Base-by-base conservation (phyloP, 1,139 yeast species). In the Blastobotrys arbuscula region DNA sequence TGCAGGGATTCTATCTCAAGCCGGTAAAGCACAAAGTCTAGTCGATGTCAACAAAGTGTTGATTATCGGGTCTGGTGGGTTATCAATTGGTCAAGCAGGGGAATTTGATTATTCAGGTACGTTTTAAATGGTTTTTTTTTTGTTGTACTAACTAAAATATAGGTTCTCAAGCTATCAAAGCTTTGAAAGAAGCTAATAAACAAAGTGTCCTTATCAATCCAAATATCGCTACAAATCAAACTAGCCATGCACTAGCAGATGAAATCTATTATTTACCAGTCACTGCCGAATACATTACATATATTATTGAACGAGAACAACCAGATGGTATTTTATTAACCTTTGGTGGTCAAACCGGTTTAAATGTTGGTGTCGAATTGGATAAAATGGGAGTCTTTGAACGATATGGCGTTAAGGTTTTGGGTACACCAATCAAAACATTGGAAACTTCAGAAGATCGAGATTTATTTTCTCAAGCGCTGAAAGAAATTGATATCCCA, bases 31-130 rank as follows among this genome's bases (percentile, higher is more conserved):
- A 49, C 71, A 76, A 53, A 72, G 76, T 49, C 72, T 87, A 52
- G 96, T 89, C 42, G 95, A 90, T 57, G 96, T 89, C 44, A 76
- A 82, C 53, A 87, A 88, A 61, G 97, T 92, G 19, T 78, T 92
- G 55, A 89, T 92, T 51, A 85, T 92, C 64, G 98, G 98, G 20
- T 90, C 97, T 3, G 99, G 99, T 64, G 99, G 98, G 42, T 76
- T 92, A 53, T 86, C 96, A 48, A 92, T 92, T 65, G 99, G 99
- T 50, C 99, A 92, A 71, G 99, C 99, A 42, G 99, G 99, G 61
- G 99, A 92, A 70, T 92, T 92, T 61, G 99, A 92, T 69, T 92
- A 92, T 71, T 87, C 96, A 37, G 97, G 97, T 52, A 48, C 9
- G n/a, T n/a, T n/a, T n/a, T n/a, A n/a, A n/a, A n/a, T n/a, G n/a